Base-by-base conservation (phyloP, 768 basidiomycete species). In the Austroboletus eburneus region DNA sequence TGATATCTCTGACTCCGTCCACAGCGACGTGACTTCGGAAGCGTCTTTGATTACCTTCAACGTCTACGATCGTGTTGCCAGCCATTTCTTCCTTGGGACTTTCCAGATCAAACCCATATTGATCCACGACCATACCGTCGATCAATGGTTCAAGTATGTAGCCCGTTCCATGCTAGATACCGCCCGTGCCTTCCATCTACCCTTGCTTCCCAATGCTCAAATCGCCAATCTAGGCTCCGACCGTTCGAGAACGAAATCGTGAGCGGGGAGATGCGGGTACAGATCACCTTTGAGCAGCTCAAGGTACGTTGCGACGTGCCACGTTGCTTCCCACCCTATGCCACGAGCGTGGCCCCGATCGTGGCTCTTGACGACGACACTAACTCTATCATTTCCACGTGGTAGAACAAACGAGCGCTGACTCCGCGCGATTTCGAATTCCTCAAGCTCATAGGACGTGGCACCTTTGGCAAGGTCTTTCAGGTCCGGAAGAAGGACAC, bases 401-500 rank as follows among this genome's bases (percentile, higher is more conserved):
- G 55, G 42, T 64, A 91, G 90, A 87, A 81, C 39, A 91, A 88
- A 71, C 82, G 83, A 37, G 81, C 88, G 5, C 78, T 97, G 41
- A 87, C 82, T n/a, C 93, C 94, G 24, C 83, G 88, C 62, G 95
- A 97, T 64, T 99, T 99, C 60, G 95, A 98, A 63, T 96, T 98
- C 72, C 83, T 99, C 61, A 96, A 96, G 67, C 87, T 99, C 47
- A 98, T 99, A 69, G 96, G 96, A 47, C 84, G 93, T 40, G 96
- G 96, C 2, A 98, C 96, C 0, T 99, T 99, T 65, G 96, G 94
- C 39, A 89, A 92, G 45, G 96, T 99, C 17, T 98, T 97, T 76
- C 96, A 99, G 68, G 96, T 99, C 40, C 90, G 96, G 51, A 99
- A 99, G 72, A 84, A 77, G 65, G 94, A 99, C 72, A 99, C 96